Percentiles rank a stretch among this genome's conserved stretches.
phyloP scores from a whole-genome alignment of 306 rosid genomes.

The Castanospermum australe region DNA sequence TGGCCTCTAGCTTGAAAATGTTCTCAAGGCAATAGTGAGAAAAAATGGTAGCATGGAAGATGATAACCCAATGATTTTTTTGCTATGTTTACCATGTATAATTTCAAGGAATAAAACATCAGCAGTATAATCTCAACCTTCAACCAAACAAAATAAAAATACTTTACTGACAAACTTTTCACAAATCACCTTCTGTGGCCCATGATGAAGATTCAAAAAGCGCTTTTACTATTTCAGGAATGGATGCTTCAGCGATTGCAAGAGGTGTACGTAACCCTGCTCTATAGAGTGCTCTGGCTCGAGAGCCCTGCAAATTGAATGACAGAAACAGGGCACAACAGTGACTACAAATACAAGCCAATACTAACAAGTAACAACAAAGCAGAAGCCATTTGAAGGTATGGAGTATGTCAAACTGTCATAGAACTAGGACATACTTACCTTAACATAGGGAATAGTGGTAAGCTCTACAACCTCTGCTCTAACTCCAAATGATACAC shows the following conservation, averaged over 20 bases:
- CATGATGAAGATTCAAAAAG: constrained; percentile 86
- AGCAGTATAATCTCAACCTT: background rate
- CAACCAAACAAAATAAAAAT: background rate
- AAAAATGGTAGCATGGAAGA: constrained; percentile 8
- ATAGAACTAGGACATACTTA: constrained; percentile 24
- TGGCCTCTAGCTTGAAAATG: constrained; percentile 15
- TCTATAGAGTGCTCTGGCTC: constrained; percentile 95
- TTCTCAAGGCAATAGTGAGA: background rate
- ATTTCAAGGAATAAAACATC: constrained; percentile 14
- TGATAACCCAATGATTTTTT: constrained; percentile 12
- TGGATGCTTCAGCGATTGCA: constrained; percentile 95
- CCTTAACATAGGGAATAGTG: constrained; percentile 86
- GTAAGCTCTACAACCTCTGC: constrained; percentile 98
- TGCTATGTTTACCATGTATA: constrained; percentile 1
- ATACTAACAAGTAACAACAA: constrained; percentile 11
- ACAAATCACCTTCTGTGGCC: constrained; percentile 73
- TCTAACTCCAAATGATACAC: constrained; percentile 92
- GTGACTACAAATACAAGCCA: background rate
- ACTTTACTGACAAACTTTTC: background rate
- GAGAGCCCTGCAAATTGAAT: constrained; percentile 76
- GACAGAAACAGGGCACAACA: constrained; percentile 21
- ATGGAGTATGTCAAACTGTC: constrained; percentile 6
- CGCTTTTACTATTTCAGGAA: constrained; percentile 80
- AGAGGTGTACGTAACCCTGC: constrained; percentile 89
- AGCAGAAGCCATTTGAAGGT: constrained; percentile 5